Evolutionary conservation across 768 basidiomycete species (phyloP).

Genomic region (Naganishia vishniacii): DNA sequence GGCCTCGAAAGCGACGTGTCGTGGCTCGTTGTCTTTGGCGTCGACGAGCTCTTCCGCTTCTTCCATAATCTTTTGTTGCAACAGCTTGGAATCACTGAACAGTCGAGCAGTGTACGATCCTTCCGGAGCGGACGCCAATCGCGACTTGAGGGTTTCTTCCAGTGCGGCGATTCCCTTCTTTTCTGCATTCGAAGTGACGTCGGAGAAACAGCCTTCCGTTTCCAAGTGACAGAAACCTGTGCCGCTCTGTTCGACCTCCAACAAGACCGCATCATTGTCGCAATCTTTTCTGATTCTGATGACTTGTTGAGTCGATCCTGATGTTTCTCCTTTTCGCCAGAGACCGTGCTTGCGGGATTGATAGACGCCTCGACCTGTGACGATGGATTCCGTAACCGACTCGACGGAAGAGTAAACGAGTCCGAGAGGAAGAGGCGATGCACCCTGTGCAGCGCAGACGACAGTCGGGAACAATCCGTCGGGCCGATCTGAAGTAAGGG

Average conservation of each 20-base stretch:
- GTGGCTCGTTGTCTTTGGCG: conserved; percentile 59
- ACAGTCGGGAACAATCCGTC: conserved; percentile 93
- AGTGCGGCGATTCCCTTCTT: conserved; percentile 71
- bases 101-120: conserved; percentile 87
- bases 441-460: conserved; percentile 54
- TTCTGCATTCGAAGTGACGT: conserved; percentile 38
- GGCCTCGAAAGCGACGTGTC: conserved; percentile 80
- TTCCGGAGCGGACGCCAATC: conserved; percentile 70
- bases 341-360: conserved; percentile 92
- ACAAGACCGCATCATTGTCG: conserved; percentile 85
- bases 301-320: conserved; percentile 85
- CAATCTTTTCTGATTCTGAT: conserved; percentile 79
- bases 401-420: conserved; percentile 89
- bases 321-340: conserved; percentile 96
- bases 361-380: conserved; percentile 85
- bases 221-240: conserved; percentile 90
- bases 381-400: conserved; percentile 78
- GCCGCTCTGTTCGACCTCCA: conserved; percentile 77
- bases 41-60: conserved; percentile 95
- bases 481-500: conserved; percentile 72
- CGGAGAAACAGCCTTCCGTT: conserved; percentile 71
- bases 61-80: conserved; percentile 92
- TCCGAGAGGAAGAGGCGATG: conserved; percentile 61
- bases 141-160: conserved; percentile 68
- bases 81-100: conserved; percentile 72